Evolutionary conservation across 352 stramenopile species (phyloP), one percentile per base, ranked within the genome.

Genomic region (Pythium brassicae): DNA sequence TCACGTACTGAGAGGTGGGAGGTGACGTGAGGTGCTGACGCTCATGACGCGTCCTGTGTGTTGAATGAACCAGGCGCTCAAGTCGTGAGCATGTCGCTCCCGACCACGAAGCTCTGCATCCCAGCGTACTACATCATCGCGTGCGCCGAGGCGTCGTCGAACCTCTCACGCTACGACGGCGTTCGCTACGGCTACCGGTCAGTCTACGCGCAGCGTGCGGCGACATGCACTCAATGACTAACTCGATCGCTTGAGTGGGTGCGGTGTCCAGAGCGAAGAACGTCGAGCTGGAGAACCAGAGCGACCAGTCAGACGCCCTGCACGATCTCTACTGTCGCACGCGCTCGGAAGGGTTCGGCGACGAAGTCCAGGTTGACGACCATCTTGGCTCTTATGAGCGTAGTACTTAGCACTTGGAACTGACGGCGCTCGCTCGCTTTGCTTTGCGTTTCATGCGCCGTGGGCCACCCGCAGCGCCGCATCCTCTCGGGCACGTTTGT

Each of bases 111-210:
- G 76, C 72, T 90, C 25, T 95, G 90, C 25, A 88, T 99, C 40
- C 86, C 97, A 35, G 87, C 96, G 2, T 99, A 99, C 67, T 99
- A 99, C 66, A 97, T 99, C n/a, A 69, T 99, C 39, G 95, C 96
- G 11, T 98, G 94, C 62, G 96, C 97, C 2, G 97, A 99, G 74
- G 97, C 97, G 12, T 98, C 92, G 32, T 98, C 96, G 1, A 99
- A 99, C 68, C 76, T 99, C 45, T 96, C 91, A 46, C 83, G 97
- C 42, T 99, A 99, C 68, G 96, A 99, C 71, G 96, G 96, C 15
- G 88, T 99, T 52, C 83, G 87, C 52, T 97, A 97, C 43, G 89
- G 91, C 37, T 78, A 89, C 62, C 77, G 79, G 78, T 89, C 37
- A 8, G 9, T 20, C 7, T 12, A 8, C 22, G 43, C 17, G 25